Percentiles rank a stretch among this genome's conserved stretches.
phyloP scores from a whole-genome alignment of 345 rosid genomes.

The Garcia nutans region DNA sequence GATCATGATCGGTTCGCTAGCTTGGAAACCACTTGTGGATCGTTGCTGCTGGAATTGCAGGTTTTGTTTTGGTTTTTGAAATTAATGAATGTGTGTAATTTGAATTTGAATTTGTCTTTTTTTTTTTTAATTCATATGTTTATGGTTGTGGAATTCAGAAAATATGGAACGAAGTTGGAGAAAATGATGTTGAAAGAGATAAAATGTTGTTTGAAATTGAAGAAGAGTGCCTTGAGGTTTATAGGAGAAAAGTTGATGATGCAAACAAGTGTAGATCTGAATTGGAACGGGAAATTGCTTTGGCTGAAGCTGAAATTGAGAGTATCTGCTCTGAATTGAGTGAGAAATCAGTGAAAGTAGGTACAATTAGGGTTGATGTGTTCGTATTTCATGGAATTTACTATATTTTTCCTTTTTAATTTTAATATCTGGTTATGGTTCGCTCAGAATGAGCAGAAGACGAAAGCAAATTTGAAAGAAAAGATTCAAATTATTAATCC shows the following conservation, averaged over 20 bases:
- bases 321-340: slow-evolving; percentile 49
- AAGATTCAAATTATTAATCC: slow-evolving; percentile 41
- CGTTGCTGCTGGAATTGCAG: slow-evolving; percentile 53
- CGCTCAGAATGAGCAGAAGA: background rate
- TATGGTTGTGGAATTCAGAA: slow-evolving; percentile 29
- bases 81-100: background rate
- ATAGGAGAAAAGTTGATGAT: slow-evolving; percentile 45
- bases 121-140: background rate
- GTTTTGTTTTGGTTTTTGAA: slow-evolving; percentile 20
- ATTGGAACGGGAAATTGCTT: slow-evolving; percentile 41
- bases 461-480: slow-evolving; percentile 37
- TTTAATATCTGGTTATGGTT: background rate
- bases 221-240: slow-evolving; percentile 50
- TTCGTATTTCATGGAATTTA: background rate
- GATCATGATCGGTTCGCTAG: slow-evolving; percentile 23
- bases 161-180: slow-evolving; percentile 68
- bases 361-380: background rate
- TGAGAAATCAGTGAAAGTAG: slow-evolving; percentile 41
- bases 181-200: slow-evolving; percentile 47
- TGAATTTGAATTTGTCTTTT: background rate
- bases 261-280: slow-evolving; percentile 47
- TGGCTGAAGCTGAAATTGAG: slow-evolving; percentile 50
- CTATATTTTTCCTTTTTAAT: too few relatives aligned
- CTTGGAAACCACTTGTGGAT: slow-evolving; percentile 55
- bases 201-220: slow-evolving; percentile 51